These are phyloP conservation scores for Harringtonia aguacate DNA, from an alignment of 2,329 filamentous ascomycete genomes.

Conservation along the genomic window DNA sequence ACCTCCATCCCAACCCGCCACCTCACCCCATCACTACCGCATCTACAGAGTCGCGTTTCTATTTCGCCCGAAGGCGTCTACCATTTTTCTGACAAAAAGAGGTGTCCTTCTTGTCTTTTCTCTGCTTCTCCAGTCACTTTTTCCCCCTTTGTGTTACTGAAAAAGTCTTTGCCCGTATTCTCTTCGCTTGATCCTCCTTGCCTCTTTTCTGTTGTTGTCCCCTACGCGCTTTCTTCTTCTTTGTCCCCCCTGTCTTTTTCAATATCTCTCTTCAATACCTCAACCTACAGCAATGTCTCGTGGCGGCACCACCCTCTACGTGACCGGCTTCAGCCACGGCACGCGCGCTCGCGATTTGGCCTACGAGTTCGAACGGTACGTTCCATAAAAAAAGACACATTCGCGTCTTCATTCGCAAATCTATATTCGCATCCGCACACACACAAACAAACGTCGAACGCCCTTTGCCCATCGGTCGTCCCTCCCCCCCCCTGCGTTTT, in stretches of 20 bases:
- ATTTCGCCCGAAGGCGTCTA: no score
- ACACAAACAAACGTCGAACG: slow-evolving; percentile 9
- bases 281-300: slow-evolving; percentile 67
- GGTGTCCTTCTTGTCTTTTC: no score
- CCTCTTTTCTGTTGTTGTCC: not conserved
- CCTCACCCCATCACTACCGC: no score
- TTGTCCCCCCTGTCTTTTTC: not conserved
- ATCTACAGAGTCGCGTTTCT: no score
- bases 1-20: no score
- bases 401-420: no score
- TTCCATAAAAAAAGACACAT: slow-evolving; percentile 30
- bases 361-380: slow-evolving; percentile 99
- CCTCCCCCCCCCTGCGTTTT: slow-evolving; percentile 1
- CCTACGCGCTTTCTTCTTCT: not conserved
- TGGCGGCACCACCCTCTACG: slow-evolving; percentile 88
- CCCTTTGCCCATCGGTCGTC: slow-evolving; percentile 10
- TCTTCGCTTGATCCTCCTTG: no score
- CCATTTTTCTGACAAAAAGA: no score
- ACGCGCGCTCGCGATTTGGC: slow-evolving; percentile 97
- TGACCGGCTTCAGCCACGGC: slow-evolving; percentile 97
- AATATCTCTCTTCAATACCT: slow-evolving; percentile 3
- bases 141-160: no score
- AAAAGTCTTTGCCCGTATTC: no score
- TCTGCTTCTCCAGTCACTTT: no score
- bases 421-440: slow-evolving; percentile 1